Evolutionary conservation across 2,329 filamentous ascomycete genomes (phyloP), one percentile per base, ranked within the genome.

Genomic region (Ceratocystis huliohia): DNA sequence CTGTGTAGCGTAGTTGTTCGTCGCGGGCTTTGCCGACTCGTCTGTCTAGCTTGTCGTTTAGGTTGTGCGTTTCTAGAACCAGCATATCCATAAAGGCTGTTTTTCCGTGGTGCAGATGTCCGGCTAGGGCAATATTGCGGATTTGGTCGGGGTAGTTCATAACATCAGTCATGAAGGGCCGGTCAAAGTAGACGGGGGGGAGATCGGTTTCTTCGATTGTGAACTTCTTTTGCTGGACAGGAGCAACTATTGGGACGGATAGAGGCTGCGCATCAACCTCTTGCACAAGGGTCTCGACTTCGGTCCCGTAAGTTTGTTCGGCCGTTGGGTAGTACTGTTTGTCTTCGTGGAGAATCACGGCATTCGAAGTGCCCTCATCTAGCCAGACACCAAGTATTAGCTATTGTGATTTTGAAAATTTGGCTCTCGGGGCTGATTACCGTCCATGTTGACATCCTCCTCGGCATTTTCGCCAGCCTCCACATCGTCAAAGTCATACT

Each of bases 301-400:
- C 92, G 71, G 86, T 83, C 64, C 94, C 94, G 74, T 97, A 99
- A 53, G 96, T 87, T 76, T 99, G 94, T 74, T 93, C 87, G 66
- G 94, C 94, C n/a, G 92, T 96, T 37, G 94, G 94, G 74, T 99
- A 99, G 77, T 99, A 99, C 75, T 97, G 94, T 76, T 99, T 99
- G 78, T 99, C 94, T 80, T 99, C 94, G 78, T 99, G 94, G 59
- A 99, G 83, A 67, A 99, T 84, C n/a, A 99, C 91, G 64, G 94
- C 93, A 75, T 97, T 99, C 4, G 92, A 96, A 2, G 93, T 89
- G 15, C 89, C 91, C 75, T 91, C 85, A 83, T 70, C 70, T 70
- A 64, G n/a, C 44, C 50, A 30, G 37, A 37, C 48, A 64, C 48
- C 45, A 30, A 64, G 46, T 56, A 45, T 67, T 22, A 68, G 66